Conservation (phyloP, 441 rosid species). For the Euphorbia corollata region DNA sequence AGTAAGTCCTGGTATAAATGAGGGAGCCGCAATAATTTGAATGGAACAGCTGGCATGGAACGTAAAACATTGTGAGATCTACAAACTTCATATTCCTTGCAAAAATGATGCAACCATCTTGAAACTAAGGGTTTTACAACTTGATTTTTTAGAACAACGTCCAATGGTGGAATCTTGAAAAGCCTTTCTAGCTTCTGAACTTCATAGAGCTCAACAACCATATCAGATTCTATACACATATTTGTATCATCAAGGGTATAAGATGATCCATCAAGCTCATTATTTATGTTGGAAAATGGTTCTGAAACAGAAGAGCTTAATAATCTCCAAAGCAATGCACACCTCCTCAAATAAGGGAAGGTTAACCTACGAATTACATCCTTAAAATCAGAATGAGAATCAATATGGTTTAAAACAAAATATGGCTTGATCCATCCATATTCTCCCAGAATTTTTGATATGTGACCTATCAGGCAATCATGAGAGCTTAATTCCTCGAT, state of each 20-base stretch:
- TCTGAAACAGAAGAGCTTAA: constrained; percentile 48
- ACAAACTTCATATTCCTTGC: constrained; percentile 35
- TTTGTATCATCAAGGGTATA: constrained; percentile 28
- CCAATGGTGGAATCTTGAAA: constrained; percentile 71
- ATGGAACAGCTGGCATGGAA: constrained; percentile 65
- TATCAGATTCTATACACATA: constrained; percentile 28
- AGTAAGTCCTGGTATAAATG: constrained; percentile 77
- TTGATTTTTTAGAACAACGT: constrained; percentile 51
- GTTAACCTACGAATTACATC: constrained; percentile 52
- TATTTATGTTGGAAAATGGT: constrained; percentile 43
- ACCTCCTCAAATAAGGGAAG: constrained; percentile 88
- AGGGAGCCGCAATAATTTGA: constrained; percentile 82
- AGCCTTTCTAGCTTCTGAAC: constrained; percentile 58
- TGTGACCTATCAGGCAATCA: constrained; percentile 51
- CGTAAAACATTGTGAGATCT: constrained; percentile 32
- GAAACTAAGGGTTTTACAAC: constrained; percentile 39
- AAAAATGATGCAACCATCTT: constrained; percentile 71
- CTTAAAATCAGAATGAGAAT: constrained; percentile 41
- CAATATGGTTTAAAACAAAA: constrained; percentile 48
- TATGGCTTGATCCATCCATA: constrained; percentile 41
- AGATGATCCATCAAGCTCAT: constrained; percentile 31
- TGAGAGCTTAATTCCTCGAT: constrained; percentile 26
- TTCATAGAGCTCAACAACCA: constrained; percentile 55
- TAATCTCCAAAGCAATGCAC: constrained; percentile 87
- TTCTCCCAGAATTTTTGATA: constrained; percentile 45